Percentiles rank a stretch among this genome's conserved stretches.
These are phyloP conservation scores for Leccinum fuscescens DNA, from an alignment of 1,284 basidiomycete genomes.

Conservation along the genomic window DNA sequence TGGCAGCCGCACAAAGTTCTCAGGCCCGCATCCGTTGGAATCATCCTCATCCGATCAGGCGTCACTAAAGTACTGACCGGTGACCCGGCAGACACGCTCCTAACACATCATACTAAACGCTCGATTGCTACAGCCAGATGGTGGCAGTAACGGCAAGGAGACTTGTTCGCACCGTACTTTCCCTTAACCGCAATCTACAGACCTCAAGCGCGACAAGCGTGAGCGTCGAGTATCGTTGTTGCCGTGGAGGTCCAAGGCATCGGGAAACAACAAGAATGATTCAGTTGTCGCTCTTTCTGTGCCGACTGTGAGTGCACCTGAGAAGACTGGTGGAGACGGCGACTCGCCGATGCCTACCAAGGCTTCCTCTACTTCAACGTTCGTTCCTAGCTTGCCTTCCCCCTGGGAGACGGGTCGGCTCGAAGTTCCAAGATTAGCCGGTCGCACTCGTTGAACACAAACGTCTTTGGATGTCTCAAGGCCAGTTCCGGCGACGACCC, in stretches of 20 bases:
- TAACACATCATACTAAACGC: neutral
- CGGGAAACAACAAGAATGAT: slow-evolving; percentile 2
- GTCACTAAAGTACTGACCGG: no score
- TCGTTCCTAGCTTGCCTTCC: neutral
- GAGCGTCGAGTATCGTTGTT: slow-evolving; percentile 24
- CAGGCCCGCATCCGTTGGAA: neutral
- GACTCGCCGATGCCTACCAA: neutral
- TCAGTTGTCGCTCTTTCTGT: neutral
- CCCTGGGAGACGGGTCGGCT: neutral
- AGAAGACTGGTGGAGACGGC: neutral
- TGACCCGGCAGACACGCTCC: neutral
- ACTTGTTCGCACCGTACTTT: slow-evolving; percentile 4
- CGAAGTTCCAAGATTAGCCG: neutral
- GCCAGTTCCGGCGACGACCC: neutral
- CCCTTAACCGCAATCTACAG: slow-evolving; percentile 16
- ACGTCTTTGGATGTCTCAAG: neutral
- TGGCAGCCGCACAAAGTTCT: neutral
- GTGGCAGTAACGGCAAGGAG: slow-evolving; percentile 13
- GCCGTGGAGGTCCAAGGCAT: slow-evolving; percentile 23
- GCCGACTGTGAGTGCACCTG: neutral
- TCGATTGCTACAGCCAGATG: neutral
- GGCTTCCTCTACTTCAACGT: neutral
- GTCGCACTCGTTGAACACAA: neutral
- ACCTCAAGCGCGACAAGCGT: slow-evolving; percentile 21
- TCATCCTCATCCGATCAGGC: no score